Conservation (phyloP, 768 basidiomycete species). For the Kwoniella dendrophila region DNA sequence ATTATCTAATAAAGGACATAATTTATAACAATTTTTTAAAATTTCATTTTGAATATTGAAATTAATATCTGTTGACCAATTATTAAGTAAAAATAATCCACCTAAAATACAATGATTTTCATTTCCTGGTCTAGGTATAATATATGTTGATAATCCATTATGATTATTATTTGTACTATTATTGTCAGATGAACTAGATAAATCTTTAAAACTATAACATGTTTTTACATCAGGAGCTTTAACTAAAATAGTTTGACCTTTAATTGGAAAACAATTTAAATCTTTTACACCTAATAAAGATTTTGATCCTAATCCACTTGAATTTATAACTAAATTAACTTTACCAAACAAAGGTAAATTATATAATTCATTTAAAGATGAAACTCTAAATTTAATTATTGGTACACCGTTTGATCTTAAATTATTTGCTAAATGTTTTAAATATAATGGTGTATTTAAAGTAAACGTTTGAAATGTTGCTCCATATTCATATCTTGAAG, state of each 20-base stretch:
- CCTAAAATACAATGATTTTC: constrained; percentile 62
- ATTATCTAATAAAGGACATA: constrained; percentile 58
- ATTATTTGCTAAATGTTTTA: constrained; percentile 61
- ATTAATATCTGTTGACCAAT: constrained; percentile 63
- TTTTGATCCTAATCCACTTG: constrained; percentile 66
- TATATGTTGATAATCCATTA: constrained; percentile 58
- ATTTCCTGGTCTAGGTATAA: constrained; percentile 65
- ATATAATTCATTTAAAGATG: constrained; percentile 61
- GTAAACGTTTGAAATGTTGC: constrained; percentile 61
- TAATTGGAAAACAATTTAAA: constrained; percentile 67
- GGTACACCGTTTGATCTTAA: constrained; percentile 58
- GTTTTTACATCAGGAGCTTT: constrained; percentile 67
- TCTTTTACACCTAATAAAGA: constrained; percentile 83
- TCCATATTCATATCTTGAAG: constrained; percentile 50
- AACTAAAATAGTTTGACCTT: constrained; percentile 81
- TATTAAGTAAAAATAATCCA: constrained; percentile 61
- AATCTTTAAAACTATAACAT: constrained; percentile 20
- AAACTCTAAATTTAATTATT: constrained; percentile 60
- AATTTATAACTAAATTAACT: constrained; percentile 62
- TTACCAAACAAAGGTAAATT: constrained; percentile 54
- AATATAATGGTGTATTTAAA: constrained; percentile 63
- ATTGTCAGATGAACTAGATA: no score
- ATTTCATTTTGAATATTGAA: constrained; percentile 59
- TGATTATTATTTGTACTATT: background rate
- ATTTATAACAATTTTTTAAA: constrained; percentile 55